These are phyloP conservation scores for Agrostemma githago DNA, from an alignment of 148 eudicot genomes.

Conservation along the genomic window DNA sequence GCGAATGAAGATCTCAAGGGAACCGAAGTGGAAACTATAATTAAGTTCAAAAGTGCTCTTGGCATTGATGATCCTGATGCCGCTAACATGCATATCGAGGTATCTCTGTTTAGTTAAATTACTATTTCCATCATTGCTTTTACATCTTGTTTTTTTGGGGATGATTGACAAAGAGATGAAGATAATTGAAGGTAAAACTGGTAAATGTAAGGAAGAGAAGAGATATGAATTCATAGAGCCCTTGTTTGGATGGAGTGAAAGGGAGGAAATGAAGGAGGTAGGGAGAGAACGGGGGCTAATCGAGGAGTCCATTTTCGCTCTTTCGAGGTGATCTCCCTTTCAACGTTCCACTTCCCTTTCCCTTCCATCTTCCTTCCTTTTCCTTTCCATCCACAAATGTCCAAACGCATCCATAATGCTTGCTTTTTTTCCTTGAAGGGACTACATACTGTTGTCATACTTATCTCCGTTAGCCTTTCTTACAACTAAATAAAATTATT, in stretches of 20 bases:
- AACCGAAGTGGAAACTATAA: slow-evolving; percentile 69
- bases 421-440: too few species aligned
- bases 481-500: not conserved
- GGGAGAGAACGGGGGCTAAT: too few species aligned
- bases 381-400: not conserved
- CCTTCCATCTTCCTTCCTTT: not conserved
- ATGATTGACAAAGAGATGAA: too few species aligned
- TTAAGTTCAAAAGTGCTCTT: slow-evolving; percentile 64
- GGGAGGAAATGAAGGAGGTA: too few species aligned
- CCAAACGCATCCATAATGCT: not conserved
- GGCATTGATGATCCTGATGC: slow-evolving; percentile 99
- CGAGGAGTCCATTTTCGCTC: too few species aligned
- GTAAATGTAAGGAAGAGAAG: too few species aligned
- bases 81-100: slow-evolving; percentile 97
- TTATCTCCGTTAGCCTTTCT: not conserved
- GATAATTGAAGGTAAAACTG: too few species aligned
- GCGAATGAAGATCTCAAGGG: slow-evolving; percentile 83
- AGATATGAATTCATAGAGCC: too few species aligned
- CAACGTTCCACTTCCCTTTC: not conserved
- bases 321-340: too few species aligned
- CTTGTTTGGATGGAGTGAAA: too few species aligned
- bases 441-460: not conserved
- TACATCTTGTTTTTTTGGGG: too few species aligned
- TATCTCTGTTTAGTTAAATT: slow-evolving; percentile 16
- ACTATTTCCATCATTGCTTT: not conserved